phyloP scores from a whole-genome alignment of 805 yeast species.

The Starmerella lactis-condensi region DNA sequence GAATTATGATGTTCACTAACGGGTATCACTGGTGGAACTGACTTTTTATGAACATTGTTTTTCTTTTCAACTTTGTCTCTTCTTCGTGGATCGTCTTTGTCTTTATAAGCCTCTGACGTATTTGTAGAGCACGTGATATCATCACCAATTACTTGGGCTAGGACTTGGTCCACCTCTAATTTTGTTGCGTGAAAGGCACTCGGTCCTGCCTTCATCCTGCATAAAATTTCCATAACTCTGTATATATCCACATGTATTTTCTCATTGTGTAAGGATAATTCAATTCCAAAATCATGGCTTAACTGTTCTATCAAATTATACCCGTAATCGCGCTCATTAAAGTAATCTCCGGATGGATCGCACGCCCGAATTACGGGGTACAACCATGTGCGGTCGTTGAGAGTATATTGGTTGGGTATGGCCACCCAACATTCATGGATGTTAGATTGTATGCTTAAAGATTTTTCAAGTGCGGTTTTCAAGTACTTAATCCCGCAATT shows the following conservation, averaged over 20 bases:
- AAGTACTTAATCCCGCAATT: slow-evolving; percentile 11
- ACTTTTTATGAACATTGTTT: no score
- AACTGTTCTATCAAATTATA: slow-evolving; percentile 4
- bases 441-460: not conserved
- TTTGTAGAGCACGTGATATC: no score
- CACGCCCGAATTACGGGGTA: slow-evolving; percentile 13
- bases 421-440: slow-evolving; percentile 8
- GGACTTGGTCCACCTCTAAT: slow-evolving; percentile 4
- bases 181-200: slow-evolving; percentile 2
- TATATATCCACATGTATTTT: slow-evolving; percentile 5
- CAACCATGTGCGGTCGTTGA: slow-evolving; percentile 11
- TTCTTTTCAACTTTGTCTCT: no score
- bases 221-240: slow-evolving; percentile 6
- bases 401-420: slow-evolving; percentile 11
- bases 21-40: no score
- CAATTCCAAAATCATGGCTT: slow-evolving; percentile 6
- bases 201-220: slow-evolving; percentile 6
- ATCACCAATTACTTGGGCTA: slow-evolving; percentile 6
- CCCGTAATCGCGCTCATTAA: slow-evolving; percentile 6
- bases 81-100: no score
- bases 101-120: no score
- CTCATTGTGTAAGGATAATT: slow-evolving; percentile 1
- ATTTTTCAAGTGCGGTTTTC: slow-evolving; percentile 1
- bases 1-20: no score
- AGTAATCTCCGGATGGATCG: slow-evolving; percentile 9